phyloP scores from a whole-genome alignment of 2,329 filamentous ascomycete genomes.

The Cytospora piceae region DNA sequence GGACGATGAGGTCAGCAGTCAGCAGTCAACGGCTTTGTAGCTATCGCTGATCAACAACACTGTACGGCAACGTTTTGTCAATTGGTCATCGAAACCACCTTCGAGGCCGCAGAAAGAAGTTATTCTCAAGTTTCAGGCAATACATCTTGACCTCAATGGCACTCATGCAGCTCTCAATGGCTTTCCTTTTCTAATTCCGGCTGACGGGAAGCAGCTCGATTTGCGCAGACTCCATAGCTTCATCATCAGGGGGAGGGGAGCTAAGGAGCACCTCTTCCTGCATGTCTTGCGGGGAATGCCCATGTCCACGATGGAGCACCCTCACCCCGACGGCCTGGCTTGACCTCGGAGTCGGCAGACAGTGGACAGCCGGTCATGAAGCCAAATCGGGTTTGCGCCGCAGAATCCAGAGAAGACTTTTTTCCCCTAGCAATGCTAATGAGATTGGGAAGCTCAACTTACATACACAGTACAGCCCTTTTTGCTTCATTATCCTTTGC shows the following conservation, averaged over 20 bases:
- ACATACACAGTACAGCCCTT: too few species aligned
- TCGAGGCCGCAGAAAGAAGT: conserved; percentile 3
- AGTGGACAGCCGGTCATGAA: conserved; percentile 12
- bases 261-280: conserved; percentile 15
- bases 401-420: neutral
- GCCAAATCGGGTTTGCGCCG: conserved; percentile 12
- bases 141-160: conserved; percentile 14
- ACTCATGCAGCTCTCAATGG: conserved; percentile 12
- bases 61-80: neutral
- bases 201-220: conserved; percentile 8
- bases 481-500: neutral
- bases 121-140: neutral
- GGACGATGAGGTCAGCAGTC: conserved; percentile 9
- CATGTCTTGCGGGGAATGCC: conserved; percentile 28
- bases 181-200: neutral
- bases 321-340: conserved; percentile 28
- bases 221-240: conserved; percentile 11
- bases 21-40: neutral
- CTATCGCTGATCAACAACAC: neutral
- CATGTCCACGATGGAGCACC: conserved; percentile 25
- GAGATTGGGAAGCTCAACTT: too few species aligned
- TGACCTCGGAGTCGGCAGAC: conserved; percentile 3
- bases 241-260: conserved; percentile 6
- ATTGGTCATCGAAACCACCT: neutral
- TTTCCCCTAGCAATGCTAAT: conserved; percentile 5